Percentiles rank a stretch among this genome's conserved stretches.
phyloP scores from a whole-genome alignment of 2,329 filamentous ascomycete genomes.

The Raffaelea ambrosiae region DNA sequence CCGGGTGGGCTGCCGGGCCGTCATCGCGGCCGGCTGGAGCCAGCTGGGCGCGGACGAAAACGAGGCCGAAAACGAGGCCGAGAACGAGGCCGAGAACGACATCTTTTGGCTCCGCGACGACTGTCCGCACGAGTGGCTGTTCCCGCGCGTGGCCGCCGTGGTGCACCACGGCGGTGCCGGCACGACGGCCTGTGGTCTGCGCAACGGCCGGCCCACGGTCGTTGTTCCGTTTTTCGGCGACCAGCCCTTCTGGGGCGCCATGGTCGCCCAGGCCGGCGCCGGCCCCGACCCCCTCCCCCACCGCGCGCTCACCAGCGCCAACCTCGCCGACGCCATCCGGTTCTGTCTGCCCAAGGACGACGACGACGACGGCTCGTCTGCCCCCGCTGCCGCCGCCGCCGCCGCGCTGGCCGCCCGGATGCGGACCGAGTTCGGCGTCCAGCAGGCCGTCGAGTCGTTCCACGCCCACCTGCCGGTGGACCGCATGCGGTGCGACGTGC shows the following conservation, averaged over 20 bases:
- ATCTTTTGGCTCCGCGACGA: constrained; percentile 74
- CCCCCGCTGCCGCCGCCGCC: not conserved
- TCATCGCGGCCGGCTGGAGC: constrained; percentile 85
- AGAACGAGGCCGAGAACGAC: constrained; percentile 58
- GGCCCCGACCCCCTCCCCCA: constrained; percentile 63
- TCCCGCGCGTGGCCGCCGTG: constrained; percentile 69
- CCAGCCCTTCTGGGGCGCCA: constrained; percentile 74
- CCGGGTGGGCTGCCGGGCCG: constrained; percentile 54
- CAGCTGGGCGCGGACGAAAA: constrained; percentile 54
- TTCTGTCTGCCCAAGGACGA: not conserved
- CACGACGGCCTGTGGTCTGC: constrained; percentile 80
- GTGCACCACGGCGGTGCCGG: constrained; percentile 84
- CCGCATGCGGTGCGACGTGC: constrained; percentile 25
- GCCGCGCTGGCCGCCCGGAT: constrained; percentile 15
- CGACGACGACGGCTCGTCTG: too few relatives aligned
- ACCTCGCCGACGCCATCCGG: constrained; percentile 54
- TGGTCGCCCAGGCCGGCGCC: constrained; percentile 64
- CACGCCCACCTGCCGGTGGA: constrained; percentile 26
- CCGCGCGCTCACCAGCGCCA: constrained; percentile 57
- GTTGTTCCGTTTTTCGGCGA: constrained; percentile 84
- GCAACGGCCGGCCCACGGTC: constrained; percentile 68
- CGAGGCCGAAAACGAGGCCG: too few relatives aligned
- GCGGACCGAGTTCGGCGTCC: constrained; percentile 25
- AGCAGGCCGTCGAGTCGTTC: constrained; percentile 30
- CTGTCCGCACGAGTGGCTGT: constrained; percentile 82